These are phyloP conservation scores for Camellia japonica DNA, from an alignment of 148 eudicot species.

Conservation along the genomic window DNA sequence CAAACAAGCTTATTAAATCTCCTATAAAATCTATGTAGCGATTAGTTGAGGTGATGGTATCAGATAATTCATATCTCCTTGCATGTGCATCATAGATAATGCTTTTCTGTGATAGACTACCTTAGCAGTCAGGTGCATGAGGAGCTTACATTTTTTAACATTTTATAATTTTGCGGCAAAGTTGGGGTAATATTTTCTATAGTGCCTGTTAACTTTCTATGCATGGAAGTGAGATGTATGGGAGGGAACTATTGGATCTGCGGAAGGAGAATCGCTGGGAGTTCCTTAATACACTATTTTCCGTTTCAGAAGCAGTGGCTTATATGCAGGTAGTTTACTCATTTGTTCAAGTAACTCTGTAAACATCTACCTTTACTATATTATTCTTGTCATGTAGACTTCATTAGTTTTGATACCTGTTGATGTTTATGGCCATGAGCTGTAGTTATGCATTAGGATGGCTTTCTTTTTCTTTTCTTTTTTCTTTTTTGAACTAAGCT, in stretches of 20 bases:
- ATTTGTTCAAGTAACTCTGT: not conserved
- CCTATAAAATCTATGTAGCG: not conserved
- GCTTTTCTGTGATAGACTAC: conserved; percentile 8
- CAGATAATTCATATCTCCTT: conserved; percentile 1
- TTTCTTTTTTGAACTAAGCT: conserved; percentile 1
- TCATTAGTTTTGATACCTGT: not conserved
- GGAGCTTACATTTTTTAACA: not conserved
- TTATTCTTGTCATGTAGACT: not conserved
- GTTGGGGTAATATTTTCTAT: conserved; percentile 19
- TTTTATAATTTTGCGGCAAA: not conserved
- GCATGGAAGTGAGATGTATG: conserved; percentile 95
- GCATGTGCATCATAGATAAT: not conserved
- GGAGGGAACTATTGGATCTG: conserved; percentile 95
- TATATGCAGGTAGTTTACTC: conserved; percentile 78
- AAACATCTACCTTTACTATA: not conserved
- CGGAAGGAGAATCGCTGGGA: conserved; percentile 93
- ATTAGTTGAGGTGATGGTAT: conserved; percentile 10
- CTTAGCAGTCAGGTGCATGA: not conserved
- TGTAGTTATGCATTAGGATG: not conserved
- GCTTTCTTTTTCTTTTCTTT: not conserved
- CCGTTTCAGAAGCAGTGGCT: conserved; percentile 98
- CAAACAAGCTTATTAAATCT: not conserved
- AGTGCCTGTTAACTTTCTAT: conserved; percentile 39
- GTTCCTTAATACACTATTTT: conserved; percentile 91
- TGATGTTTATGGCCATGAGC: not conserved